Base-by-base conservation (phyloP, 2,329 filamentous ascomycete genomes). In the Phoma sp. region DNA sequence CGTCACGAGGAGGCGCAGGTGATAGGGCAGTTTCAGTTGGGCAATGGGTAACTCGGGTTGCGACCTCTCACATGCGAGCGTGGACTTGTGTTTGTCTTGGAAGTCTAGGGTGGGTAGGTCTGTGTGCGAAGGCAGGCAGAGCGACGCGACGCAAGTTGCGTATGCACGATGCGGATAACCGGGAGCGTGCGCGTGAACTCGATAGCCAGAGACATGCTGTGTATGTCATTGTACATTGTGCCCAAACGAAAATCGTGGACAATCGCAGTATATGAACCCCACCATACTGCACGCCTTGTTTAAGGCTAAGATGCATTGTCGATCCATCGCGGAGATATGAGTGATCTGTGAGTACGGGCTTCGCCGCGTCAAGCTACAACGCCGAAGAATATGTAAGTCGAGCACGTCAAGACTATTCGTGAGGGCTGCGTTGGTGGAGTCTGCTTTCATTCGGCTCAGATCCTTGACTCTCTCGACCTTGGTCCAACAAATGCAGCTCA, bases 21-120 rank as follows among this genome's bases (percentile, higher is more conserved):
- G 51, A 54, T 54, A n/a, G 18, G n/a, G 45, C 45, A 11, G 45
- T 49, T 54, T 46, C 45, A 54, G 21, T 9, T 49, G 51, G 14
- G 20, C 15, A 40, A 26, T 46, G 28, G 45, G 23, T 20, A 29
- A 53, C 28, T 25, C 38, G 30, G 17, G 17, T 15, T 23, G 34
- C 14, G 34, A 10, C 18, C 18, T 18, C 39, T 43, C 33, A 40
- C 14, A 25, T 40, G 28, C 21, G 7, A 6, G n/a, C n/a, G 33
- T 54, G 51, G 23, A 37, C 17, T 36, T 29, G 12, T 5, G 33
- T 17, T 14, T 43, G 23, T 45, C 43, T 47, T 48, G 29, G 38
- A n/a, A 1, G 9, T 9, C 25, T 10, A 11, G 10, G 25, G 20
- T 20, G n/a, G 25, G 20, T 30, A n/a, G n/a, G 2, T 7, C 11